Evolutionary conservation across 2,329 filamentous ascomycete species (phyloP).

Genomic region (Camillea tinctor): DNA sequence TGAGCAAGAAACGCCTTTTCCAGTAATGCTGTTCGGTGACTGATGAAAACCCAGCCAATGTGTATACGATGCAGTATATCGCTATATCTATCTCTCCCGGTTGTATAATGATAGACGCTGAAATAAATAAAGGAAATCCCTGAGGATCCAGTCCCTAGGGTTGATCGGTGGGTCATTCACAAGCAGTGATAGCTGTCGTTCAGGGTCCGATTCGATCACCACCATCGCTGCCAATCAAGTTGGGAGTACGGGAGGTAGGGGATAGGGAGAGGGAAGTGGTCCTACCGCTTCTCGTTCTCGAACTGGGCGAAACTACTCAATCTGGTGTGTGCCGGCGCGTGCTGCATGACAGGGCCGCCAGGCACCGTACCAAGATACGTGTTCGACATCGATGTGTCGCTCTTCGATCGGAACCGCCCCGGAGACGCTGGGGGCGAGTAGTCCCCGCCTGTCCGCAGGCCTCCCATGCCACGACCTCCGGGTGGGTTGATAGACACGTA

Average conservation of each 20-base stretch:
- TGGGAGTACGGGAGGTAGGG: too few species aligned
- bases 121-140: not conserved
- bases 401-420: not conserved
- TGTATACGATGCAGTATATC: not conserved
- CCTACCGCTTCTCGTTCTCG: slow-evolving; percentile 18
- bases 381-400: slow-evolving; percentile 3
- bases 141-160: not conserved
- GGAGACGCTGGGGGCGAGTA: not conserved
- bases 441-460: not conserved
- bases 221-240: not conserved
- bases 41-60: not conserved
- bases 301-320: slow-evolving; percentile 24
- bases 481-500: slow-evolving; percentile 7
- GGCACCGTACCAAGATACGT: slow-evolving; percentile 15
- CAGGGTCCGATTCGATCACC: not conserved
- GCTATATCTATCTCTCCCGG: not conserved
- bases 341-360: slow-evolving; percentile 17
- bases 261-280: not conserved
- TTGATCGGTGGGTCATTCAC: not conserved
- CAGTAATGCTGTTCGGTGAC: too few species aligned
- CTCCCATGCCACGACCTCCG: not conserved
- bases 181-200: not conserved
- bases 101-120: not conserved
- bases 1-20: too few species aligned
- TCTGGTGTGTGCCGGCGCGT: slow-evolving; percentile 16